Evolutionary conservation across 208 protist species (phyloP).

Genomic region (Leishmania tarentolae): DNA sequence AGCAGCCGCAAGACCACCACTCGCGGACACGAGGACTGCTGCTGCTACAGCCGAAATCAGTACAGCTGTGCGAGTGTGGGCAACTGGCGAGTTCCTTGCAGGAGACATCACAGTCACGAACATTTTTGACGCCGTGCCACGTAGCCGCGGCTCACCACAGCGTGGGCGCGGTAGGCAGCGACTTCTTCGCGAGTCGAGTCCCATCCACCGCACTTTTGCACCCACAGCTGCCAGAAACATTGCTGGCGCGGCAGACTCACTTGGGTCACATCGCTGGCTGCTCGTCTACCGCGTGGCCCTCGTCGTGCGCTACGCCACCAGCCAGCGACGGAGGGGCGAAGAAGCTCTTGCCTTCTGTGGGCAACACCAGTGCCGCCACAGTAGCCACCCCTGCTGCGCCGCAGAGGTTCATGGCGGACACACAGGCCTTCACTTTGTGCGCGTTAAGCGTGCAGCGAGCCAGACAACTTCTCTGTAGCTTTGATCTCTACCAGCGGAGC

Average conservation of each 20-base stretch:
- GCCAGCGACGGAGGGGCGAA: not conserved
- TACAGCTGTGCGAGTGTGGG: not conserved
- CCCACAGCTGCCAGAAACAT: not conserved
- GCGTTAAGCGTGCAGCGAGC: conserved; percentile 7
- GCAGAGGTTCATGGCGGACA: not conserved
- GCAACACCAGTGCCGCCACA: conserved; percentile 1
- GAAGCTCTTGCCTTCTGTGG: not conserved
- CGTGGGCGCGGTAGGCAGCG: not conserved
- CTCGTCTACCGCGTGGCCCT: not conserved
- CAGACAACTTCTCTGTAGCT: not conserved
- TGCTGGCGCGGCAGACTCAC: not conserved
- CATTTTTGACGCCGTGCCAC: not conserved
- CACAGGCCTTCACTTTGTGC: conserved; percentile 5
- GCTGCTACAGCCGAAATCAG: not conserved
- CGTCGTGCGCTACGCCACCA: not conserved
- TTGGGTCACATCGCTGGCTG: not conserved
- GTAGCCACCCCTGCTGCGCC: not conserved
- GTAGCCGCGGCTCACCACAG: not conserved
- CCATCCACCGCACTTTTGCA: no score
- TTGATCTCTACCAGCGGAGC: conserved; percentile 14
- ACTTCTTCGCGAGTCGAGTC: not conserved
- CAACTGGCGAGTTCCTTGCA: not conserved
- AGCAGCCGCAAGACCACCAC: not conserved
- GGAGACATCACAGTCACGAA: not conserved
- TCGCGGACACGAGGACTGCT: not conserved